phyloP scores from a whole-genome alignment of 2,329 filamentous ascomycete genomes.

The Verticillium klebahnii region DNA sequence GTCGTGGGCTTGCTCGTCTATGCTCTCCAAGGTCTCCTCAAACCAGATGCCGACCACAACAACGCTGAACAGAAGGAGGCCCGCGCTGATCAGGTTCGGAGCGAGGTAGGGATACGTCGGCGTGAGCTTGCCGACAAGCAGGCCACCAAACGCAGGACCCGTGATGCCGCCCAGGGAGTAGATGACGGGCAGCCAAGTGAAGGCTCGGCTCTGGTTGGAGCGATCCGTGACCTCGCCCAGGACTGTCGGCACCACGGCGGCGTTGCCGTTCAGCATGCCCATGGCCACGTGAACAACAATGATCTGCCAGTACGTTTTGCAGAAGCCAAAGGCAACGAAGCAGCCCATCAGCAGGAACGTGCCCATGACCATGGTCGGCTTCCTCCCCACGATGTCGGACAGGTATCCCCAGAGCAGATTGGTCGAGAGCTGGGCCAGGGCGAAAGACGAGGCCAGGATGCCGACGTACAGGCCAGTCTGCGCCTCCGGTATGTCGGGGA shows the following conservation, averaged over 20 bases:
- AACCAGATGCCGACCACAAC: slow-evolving; percentile 73
- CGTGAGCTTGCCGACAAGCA: slow-evolving; percentile 62
- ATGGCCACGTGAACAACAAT: slow-evolving; percentile 82
- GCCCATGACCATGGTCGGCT: slow-evolving; percentile 76
- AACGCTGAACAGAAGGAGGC: slow-evolving; percentile 67
- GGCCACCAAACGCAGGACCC: slow-evolving; percentile 83
- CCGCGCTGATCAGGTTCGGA: slow-evolving; percentile 77
- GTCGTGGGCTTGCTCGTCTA: slow-evolving; percentile 24
- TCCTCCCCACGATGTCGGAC: slow-evolving; percentile 73
- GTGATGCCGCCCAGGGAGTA: slow-evolving; percentile 94
- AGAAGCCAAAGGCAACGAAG: slow-evolving; percentile 85
- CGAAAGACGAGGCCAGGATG: slow-evolving; percentile 84
- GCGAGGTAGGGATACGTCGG: slow-evolving; percentile 75
- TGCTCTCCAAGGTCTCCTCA: slow-evolving; percentile 73
- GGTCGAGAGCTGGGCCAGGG: slow-evolving; percentile 84
- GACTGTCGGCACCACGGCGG: slow-evolving; percentile 88
- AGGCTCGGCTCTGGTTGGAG: slow-evolving; percentile 88
- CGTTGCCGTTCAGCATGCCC: slow-evolving; percentile 93
- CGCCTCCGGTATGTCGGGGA: slow-evolving; percentile 69
- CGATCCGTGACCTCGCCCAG: slow-evolving; percentile 92
- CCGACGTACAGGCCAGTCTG: slow-evolving; percentile 86
- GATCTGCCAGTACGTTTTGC: slow-evolving; percentile 75
- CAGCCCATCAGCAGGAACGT: slow-evolving; percentile 78
- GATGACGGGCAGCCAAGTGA: slow-evolving; percentile 92
- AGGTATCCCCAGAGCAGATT: slow-evolving; percentile 90